Conservation (phyloP, 164 flowering plant species). For the Protea cynaroides region DNA sequence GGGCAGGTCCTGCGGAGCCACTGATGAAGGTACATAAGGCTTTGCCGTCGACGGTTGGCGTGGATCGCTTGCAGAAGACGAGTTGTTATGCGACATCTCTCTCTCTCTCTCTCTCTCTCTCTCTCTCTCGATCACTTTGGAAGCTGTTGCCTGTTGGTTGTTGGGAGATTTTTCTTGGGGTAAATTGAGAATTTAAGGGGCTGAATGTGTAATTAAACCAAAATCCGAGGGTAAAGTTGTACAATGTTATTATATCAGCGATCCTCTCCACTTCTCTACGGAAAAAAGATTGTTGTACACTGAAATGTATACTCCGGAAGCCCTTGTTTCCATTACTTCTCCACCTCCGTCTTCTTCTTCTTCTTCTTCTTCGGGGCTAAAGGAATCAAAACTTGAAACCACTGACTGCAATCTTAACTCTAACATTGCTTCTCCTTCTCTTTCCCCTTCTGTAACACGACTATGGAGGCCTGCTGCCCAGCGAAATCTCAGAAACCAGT, state of each 20-base stretch:
- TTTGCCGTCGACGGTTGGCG: conserved; percentile 77
- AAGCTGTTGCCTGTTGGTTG: no score
- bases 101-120: conserved; percentile 12
- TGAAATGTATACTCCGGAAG: no score
- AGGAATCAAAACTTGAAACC: conserved; percentile 4
- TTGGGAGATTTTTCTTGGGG: no score
- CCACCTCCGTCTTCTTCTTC: no score
- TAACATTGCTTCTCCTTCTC: background rate
- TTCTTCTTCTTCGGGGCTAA: conserved; percentile 1
- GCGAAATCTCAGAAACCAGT: conserved; percentile 76
- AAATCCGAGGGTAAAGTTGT: no score
- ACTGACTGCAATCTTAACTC: conserved; percentile 6
- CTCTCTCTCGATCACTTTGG: no score
- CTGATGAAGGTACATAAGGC: conserved; percentile 41
- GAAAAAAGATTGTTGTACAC: no score
- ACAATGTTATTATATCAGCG: no score
- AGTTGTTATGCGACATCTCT: conserved; percentile 29
- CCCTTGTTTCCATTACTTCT: no score
- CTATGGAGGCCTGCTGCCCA: conserved; percentile 90
- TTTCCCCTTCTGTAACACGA: conserved; percentile 33
- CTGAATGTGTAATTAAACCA: no score
- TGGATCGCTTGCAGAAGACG: conserved; percentile 60
- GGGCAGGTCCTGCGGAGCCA: conserved; percentile 68
- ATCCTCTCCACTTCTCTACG: no score
- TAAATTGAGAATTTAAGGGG: no score